These are phyloP conservation scores for Chaetomiaceae sp. DNA, from an alignment of 2,329 filamentous ascomycete species.

Conservation along the genomic window DNA sequence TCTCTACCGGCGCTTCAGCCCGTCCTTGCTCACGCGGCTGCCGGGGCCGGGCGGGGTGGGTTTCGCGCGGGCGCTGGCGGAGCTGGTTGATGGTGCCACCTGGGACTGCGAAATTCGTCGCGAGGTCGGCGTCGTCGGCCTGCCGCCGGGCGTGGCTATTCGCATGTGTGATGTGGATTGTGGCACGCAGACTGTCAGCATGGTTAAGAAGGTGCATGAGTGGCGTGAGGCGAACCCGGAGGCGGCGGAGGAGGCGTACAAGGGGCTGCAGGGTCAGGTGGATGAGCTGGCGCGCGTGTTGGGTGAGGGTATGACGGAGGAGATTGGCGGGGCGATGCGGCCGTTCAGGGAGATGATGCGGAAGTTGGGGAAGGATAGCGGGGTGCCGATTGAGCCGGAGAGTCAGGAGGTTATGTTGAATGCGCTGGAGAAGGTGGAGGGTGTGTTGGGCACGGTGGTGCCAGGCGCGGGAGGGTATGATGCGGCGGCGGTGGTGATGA, in stretches of 20 bases:
- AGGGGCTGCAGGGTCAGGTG: conserved; percentile 66
- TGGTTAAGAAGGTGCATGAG: conserved; percentile 85
- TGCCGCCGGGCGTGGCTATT: conserved; percentile 69
- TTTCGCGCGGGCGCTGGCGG: conserved; percentile 61
- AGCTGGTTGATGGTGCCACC: conserved; percentile 52
- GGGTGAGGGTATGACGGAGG: conserved; percentile 39
- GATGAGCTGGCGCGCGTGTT: conserved; percentile 62
- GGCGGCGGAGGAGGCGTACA: conserved; percentile 67
- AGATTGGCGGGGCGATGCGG: conserved; percentile 42
- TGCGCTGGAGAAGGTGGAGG: conserved; percentile 60
- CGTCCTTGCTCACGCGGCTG: conserved; percentile 60
- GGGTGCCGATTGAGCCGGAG: conserved; percentile 81
- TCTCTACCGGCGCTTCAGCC: conserved; percentile 87
- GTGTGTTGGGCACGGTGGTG: conserved; percentile 85
- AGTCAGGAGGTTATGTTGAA: conserved; percentile 82
- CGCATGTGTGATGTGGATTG: conserved; percentile 96
- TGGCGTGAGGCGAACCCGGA: conserved; percentile 65
- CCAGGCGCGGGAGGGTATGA: conserved; percentile 93
- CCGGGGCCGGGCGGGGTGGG: conserved; percentile 59
- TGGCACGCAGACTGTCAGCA: conserved; percentile 84
- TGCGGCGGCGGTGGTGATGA: conserved; percentile 73
- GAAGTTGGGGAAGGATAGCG: conserved; percentile 66
- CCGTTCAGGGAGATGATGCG: conserved; percentile 58
- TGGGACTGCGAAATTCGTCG: conserved; percentile 81
- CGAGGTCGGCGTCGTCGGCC: conserved; percentile 53